A percentile compares a stretch with the other conserved stretches of the same genome.
phyloP scores from a whole-genome alignment of 192 early-diverging fungal genomes.

The Funneliformis geosporum region DNA sequence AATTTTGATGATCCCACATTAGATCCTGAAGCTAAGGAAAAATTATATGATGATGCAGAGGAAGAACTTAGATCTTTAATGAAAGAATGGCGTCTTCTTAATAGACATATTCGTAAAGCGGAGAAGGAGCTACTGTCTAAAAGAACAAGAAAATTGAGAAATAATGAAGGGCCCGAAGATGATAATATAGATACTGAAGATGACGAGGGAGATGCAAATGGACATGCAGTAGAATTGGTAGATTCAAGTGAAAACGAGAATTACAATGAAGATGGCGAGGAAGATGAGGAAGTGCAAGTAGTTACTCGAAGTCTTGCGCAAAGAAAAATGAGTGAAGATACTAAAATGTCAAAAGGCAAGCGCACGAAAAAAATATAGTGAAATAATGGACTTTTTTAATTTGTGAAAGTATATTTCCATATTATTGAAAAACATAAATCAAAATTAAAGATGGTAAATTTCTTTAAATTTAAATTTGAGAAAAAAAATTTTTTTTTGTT shows the following conservation, averaged over 20 bases:
- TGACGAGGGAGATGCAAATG: not conserved
- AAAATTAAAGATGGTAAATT: too few species aligned
- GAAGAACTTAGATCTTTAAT: not conserved
- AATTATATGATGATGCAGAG: constrained; percentile 5
- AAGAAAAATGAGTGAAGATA: not conserved
- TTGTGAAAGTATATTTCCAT: too few species aligned
- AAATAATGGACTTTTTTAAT: not conserved
- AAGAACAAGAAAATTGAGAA: not conserved
- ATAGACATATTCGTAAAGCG: not conserved
- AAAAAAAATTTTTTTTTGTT: too few species aligned
- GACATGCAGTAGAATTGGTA: not conserved
- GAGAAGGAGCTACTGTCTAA: not conserved
- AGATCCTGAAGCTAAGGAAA: not conserved
- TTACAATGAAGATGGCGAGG: not conserved
- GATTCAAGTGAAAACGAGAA: constrained; percentile 5
- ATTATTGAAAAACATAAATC: too few species aligned
- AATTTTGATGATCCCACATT: constrained; percentile 14
- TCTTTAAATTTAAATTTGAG: too few species aligned
- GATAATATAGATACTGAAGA: not conserved
- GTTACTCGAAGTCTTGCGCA: not conserved
- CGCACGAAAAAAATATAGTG: not conserved
- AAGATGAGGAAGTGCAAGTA: constrained; percentile 4
- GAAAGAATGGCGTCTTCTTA: not conserved
- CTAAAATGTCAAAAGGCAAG: not conserved
- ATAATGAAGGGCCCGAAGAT: not conserved